A percentile compares a stretch with the other conserved stretches of the same genome.
Evolutionary conservation across 805 yeast genomes (phyloP).

Genomic region (Sugiyamaella lignohabitans): DNA sequence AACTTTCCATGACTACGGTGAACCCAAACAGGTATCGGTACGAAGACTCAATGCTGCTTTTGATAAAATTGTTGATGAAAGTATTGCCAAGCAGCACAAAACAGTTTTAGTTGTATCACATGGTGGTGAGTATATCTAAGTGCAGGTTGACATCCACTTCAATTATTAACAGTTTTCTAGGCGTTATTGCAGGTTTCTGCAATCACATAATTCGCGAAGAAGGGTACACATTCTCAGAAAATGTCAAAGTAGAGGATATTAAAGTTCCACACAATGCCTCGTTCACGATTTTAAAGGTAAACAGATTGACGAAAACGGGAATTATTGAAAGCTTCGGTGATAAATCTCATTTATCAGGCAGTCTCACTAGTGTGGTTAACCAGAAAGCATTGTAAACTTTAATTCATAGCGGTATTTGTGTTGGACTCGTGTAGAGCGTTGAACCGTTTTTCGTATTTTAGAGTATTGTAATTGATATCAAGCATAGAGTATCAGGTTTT

Average conservation of each 20-base stretch:
- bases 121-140: constrained; percentile 46
- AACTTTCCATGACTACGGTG: constrained; percentile 62
- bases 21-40: constrained; percentile 36
- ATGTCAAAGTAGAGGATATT: constrained; percentile 37
- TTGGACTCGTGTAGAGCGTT: no score
- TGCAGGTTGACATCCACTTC: no score
- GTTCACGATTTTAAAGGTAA: constrained; percentile 57
- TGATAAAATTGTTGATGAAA: constrained; percentile 36
- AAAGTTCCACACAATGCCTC: constrained; percentile 71
- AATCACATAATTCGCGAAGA: constrained; percentile 42
- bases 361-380: constrained; percentile 10
- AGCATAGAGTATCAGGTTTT: no score
- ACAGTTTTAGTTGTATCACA: constrained; percentile 58
- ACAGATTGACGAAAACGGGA: constrained; percentile 36
- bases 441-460: no score
- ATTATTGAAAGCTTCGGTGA: constrained; percentile 53
- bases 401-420: not conserved
- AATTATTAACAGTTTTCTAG: not conserved
- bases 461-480: no score
- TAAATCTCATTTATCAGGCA: constrained; percentile 58
- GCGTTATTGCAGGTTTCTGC: constrained; percentile 59
- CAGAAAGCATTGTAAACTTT: constrained; percentile 14
- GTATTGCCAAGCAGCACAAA: constrained; percentile 28
- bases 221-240: constrained; percentile 35
- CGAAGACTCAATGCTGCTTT: constrained; percentile 45